These are phyloP conservation scores for Neocucurbitaria cava DNA, from an alignment of 2,329 filamentous ascomycete genomes.

Conservation along the genomic window DNA sequence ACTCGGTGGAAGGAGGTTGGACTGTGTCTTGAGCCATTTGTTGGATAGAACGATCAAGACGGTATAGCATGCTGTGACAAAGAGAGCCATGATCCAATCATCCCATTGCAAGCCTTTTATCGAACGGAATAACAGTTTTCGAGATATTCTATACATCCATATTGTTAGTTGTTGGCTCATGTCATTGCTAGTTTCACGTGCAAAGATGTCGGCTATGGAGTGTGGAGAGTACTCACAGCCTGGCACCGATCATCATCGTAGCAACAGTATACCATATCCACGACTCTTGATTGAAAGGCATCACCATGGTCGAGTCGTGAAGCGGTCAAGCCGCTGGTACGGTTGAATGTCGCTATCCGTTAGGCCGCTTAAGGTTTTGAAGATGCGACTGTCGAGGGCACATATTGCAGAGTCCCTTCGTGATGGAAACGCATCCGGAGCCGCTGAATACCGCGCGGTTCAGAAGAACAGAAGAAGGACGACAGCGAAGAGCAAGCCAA, in stretches of 20 bases:
- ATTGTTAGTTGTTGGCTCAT: slow-evolving; percentile 5
- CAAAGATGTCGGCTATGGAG: background rate
- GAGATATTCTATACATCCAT: slow-evolving; percentile 47
- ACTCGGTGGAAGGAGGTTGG: slow-evolving; percentile 54
- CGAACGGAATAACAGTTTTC: slow-evolving; percentile 55
- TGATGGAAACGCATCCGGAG: slow-evolving; percentile 4
- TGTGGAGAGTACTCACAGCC: slow-evolving; percentile 48
- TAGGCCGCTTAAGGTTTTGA: slow-evolving; percentile 17
- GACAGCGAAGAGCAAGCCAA: background rate
- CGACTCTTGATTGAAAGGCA: slow-evolving; percentile 50
- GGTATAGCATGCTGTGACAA: slow-evolving; percentile 59
- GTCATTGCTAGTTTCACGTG: slow-evolving; percentile 3
- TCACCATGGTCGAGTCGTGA: slow-evolving; percentile 18
- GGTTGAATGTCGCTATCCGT: slow-evolving; percentile 16
- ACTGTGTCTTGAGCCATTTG: slow-evolving; percentile 49
- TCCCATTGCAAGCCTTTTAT: slow-evolving; percentile 60
- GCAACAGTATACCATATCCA: slow-evolving; percentile 57
- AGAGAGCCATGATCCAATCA: slow-evolving; percentile 63
- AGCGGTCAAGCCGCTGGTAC: slow-evolving; percentile 2
- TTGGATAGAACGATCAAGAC: slow-evolving; percentile 58
- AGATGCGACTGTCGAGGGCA: slow-evolving; percentile 19
- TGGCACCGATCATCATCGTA: slow-evolving; percentile 48
- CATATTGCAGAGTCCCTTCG: slow-evolving; percentile 22
- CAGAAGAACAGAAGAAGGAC: background rate
- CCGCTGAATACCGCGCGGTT: slow-evolving; percentile 1